Base-by-base conservation (phyloP, 2,329 filamentous ascomycete species). In the Claviceps sp. region DNA sequence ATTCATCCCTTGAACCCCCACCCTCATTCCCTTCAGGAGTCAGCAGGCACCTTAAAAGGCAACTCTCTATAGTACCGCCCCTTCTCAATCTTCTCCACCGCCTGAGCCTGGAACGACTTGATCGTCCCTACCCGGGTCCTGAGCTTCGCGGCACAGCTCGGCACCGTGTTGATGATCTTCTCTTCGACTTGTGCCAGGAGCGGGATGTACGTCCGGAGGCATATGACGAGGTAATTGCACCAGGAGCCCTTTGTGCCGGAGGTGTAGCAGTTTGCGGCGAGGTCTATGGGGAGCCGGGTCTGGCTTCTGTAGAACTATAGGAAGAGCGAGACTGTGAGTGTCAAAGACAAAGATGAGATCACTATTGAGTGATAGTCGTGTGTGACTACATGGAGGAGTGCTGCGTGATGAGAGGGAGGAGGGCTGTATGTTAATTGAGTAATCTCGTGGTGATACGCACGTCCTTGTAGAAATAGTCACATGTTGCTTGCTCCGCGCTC, bases 171-270 rank as follows among this genome's bases (percentile, higher is more conserved):
- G 42, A 44, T 26, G 22, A 44, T 8, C 3, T 26, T 44, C 20
- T 18, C 42, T n/a, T 44, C 20, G 18, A 44, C 42, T 20, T 24
- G 20, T 2, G 20, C 20, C 5, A 44, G 20, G 22, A 44, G n/a
- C 11, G 2, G 59, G 55, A 5, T 54, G 30, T 36, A 47, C 8
- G 6, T 18, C 24, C 45, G 26, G 9, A 47, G 30, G 30, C 45
- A 47, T n/a, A 47, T 36, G 26, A 47, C 45, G 45, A 47, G 45
- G 30, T 36, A 47, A 30, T 47, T 47, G 45, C 45, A 47, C 45
- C 45, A 47, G 16, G 45, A 9, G 26, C 45, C 45, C 26, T 47
- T 47, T 18, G 36, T 30, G 45, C 26, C 45, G 4, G 45, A 47
- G 1, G 3, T 18, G 16, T 36, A 13, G n/a, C 45, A 47, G 30